Conservation (phyloP, 805 yeast genomes). For the Wickerhamomyces bovis region DNA sequence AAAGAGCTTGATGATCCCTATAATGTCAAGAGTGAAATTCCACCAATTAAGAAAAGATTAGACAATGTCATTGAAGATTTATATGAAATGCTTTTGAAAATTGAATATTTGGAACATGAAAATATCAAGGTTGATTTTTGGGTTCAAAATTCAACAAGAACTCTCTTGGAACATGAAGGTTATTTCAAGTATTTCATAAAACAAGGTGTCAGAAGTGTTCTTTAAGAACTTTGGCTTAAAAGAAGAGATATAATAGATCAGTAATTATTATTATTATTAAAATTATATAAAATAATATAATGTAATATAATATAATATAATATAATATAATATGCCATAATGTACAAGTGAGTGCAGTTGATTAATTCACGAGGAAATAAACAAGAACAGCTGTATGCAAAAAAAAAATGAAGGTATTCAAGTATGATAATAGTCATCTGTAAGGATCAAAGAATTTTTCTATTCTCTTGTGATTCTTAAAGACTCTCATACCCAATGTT, state of each 20-base stretch:
- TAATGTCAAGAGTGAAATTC: slow-evolving; percentile 9
- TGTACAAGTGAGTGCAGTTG: too few species aligned
- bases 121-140: slow-evolving; percentile 2
- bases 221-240: background rate
- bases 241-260: too few species aligned
- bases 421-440: too few species aligned
- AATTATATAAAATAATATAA: too few species aligned
- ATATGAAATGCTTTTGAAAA: slow-evolving; percentile 2
- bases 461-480: slow-evolving; percentile 36
- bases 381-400: background rate
- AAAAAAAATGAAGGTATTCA: too few species aligned
- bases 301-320: too few species aligned
- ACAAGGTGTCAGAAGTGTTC: background rate
- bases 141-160: background rate
- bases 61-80: background rate
- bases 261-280: too few species aligned
- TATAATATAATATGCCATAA: too few species aligned
- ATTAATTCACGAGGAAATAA: background rate
- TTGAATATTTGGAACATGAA: slow-evolving; percentile 10
- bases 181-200: slow-evolving; percentile 1
- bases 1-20: slow-evolving; percentile 8
- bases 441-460: slow-evolving; percentile 52
- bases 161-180: slow-evolving; percentile 1
- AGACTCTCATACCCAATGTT: slow-evolving; percentile 64
- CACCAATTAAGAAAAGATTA: background rate